Evolutionary conservation across 768 basidiomycete species (phyloP), one percentile per base, ranked within the genome.

Genomic region (Russula griseocarnosa): DNA sequence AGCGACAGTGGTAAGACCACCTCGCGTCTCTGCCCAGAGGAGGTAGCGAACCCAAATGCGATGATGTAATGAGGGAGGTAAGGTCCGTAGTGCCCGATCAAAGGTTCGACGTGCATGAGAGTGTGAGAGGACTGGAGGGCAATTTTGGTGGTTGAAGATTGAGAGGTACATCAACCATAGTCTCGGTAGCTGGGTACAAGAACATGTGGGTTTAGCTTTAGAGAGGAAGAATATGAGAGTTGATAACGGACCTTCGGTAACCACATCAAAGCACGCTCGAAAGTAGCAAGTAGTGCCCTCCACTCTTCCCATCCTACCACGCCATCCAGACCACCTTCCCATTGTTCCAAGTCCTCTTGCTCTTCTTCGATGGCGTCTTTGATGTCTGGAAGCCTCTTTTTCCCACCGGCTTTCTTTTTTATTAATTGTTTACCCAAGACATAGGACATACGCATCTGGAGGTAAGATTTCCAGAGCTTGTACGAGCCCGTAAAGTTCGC

Each of bases 221-320:
- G 13, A 60, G 32, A 30, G 34, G 58, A 28, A 30, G 36, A 53
- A 49, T 51, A 66, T 28, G 60, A 42, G 57, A 13, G 57, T 0
- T 42, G 55, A 62, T 3, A 34, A 77, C 86, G 67, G 70, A 94
- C 94, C 74, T 86, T 90, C 60, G 94, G 93, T 55, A 98, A 74
- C 90, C 94, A 98, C 86, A 92, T 92, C 46, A 99, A 77, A 62
- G 92, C 92, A 64, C 97, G 84, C 72, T 99, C 97, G 72, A 93
- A 96, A 0, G 85, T 83, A 10, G 93, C 90, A 20, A 96, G 81
- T 14, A 99, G 82, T 18, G 85, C 77, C 71, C 84, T 92, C 97
- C 97, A 99, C 74, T 99, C 97, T 68, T 92, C 87, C 86, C 88
- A 97, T 6, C 96, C 97, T n/a, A 97, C 81, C 7, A 94, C 79